These are phyloP conservation scores for Limonium bicolor DNA, from an alignment of 148 eudicot genomes.

Conservation along the genomic window DNA sequence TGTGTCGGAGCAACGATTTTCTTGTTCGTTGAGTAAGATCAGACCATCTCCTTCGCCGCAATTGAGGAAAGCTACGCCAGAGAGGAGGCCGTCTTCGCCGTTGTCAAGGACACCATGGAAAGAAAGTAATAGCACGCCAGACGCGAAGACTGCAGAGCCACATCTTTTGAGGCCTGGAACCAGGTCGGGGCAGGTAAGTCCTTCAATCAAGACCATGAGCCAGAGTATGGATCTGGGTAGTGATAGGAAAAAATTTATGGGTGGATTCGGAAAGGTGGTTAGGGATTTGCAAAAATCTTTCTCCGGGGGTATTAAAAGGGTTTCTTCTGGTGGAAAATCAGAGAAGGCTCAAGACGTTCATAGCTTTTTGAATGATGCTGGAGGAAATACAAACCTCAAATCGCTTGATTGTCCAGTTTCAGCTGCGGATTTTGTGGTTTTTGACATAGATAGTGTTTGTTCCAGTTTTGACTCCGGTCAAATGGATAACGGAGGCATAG, in stretches of 20 bases:
- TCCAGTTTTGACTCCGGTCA: conserved; percentile 24
- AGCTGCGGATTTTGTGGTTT: conserved; percentile 19
- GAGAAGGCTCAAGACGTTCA: conserved; percentile 2
- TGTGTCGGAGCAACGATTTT: too few species aligned
- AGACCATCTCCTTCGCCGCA: conserved; percentile 21
- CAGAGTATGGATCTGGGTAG: conserved; percentile 52
- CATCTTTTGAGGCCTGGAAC: conserved; percentile 77
- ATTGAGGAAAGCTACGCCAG: conserved; percentile 33
- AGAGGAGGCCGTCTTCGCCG: conserved; percentile 29
- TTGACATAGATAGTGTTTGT: conserved; percentile 48
- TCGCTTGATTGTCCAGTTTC: conserved; percentile 11
- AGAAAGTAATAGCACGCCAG: conserved; percentile 29
- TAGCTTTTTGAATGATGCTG: conserved; percentile 2
- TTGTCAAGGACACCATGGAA: conserved; percentile 10
- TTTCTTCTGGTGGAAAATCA: conserved; percentile 11
- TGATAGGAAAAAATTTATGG: conserved; percentile 22
- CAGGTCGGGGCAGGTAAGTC: conserved; percentile 25
- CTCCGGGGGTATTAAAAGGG: conserved; percentile 10
- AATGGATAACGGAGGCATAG: conserved; percentile 12
- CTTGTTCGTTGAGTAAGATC: conserved; percentile 14
- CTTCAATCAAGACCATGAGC: conserved; percentile 23
- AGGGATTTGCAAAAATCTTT: conserved; percentile 36
- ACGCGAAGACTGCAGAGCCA: conserved; percentile 28
- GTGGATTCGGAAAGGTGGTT: conserved; percentile 35
- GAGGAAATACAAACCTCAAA: conserved; percentile 8